Conservation (phyloP, 768 basidiomycete species). For the Boletus patriciae region DNA sequence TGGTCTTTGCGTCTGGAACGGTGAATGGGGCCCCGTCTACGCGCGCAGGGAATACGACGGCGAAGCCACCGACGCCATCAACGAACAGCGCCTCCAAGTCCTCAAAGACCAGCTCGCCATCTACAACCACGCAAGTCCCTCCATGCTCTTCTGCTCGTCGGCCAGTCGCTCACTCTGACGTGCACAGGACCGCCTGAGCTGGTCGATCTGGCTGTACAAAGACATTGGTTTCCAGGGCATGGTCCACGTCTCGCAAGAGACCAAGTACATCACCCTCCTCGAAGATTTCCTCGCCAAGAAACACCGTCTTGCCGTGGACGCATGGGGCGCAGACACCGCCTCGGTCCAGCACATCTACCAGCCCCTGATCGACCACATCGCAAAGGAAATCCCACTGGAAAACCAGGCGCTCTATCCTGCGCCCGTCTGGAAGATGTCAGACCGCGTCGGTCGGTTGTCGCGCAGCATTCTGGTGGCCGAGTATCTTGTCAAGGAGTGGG, state of each 20-base stretch:
- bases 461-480: constrained; percentile 70
- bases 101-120: constrained; percentile 73
- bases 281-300: constrained; percentile 72
- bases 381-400: constrained; percentile 50
- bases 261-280: constrained; percentile 72
- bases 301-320: constrained; percentile 71
- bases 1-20: constrained; percentile 71
- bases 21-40: constrained; percentile 85
- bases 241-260: constrained; percentile 67
- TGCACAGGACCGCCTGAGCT: constrained; percentile 59
- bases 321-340: constrained; percentile 72
- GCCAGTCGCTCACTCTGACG: not conserved
- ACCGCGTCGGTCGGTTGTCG: constrained; percentile 56
- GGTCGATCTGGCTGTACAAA: constrained; percentile 90
- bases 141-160: not conserved
- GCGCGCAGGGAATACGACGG: constrained; percentile 62
- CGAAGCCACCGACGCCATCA: constrained; percentile 60
- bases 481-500: constrained; percentile 73
- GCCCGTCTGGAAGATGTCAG: constrained; percentile 61
- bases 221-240: constrained; percentile 87
- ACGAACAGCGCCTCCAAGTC: constrained; percentile 61
- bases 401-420: constrained; percentile 59
- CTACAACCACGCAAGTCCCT: constrained; percentile 46
- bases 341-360: constrained; percentile 58
- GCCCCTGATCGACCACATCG: constrained; percentile 63